phyloP scores from a whole-genome alignment of 345 rosid genomes.

The Fremontodendron californicum region DNA sequence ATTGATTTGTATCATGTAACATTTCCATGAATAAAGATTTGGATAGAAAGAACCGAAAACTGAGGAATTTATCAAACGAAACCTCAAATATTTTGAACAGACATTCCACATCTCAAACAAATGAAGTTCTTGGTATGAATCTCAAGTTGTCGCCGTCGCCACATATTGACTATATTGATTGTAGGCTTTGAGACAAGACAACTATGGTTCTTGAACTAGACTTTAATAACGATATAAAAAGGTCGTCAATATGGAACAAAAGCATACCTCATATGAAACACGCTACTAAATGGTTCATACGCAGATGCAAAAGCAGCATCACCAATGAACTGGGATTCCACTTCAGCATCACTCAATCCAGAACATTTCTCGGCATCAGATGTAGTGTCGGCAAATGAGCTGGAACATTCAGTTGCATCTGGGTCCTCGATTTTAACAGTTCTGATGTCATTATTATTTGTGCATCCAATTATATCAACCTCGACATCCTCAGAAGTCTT shows the following conservation, averaged over 20 bases:
- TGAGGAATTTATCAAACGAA: not conserved
- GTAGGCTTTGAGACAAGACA: not conserved
- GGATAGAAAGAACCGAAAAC: not conserved
- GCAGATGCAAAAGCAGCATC: conserved; percentile 51
- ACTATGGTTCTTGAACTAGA: not conserved
- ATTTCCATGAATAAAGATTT: not conserved
- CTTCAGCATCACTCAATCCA: conserved; percentile 69
- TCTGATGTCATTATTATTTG: conserved; percentile 18
- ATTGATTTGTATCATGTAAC: not conserved
- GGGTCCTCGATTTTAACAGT: conserved; percentile 47
- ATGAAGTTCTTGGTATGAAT: not conserved
- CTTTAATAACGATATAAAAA: not conserved
- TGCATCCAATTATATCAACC: conserved; percentile 52
- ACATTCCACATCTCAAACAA: not conserved
- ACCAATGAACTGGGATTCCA: conserved; percentile 61
- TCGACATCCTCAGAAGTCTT: conserved; percentile 42
- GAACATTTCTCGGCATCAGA: conserved; percentile 46
- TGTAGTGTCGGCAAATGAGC: conserved; percentile 73
- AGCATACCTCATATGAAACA: conserved; percentile 56
- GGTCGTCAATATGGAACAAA: conserved; percentile 5
- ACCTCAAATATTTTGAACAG: not conserved
- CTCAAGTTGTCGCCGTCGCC: not conserved
- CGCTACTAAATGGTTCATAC: conserved; percentile 48
- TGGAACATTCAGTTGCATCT: conserved; percentile 83
- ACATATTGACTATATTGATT: not conserved